Conservation (phyloP, 2,329 filamentous ascomycete species). For the Ophiocordyceps camponoti-floridani region DNA sequence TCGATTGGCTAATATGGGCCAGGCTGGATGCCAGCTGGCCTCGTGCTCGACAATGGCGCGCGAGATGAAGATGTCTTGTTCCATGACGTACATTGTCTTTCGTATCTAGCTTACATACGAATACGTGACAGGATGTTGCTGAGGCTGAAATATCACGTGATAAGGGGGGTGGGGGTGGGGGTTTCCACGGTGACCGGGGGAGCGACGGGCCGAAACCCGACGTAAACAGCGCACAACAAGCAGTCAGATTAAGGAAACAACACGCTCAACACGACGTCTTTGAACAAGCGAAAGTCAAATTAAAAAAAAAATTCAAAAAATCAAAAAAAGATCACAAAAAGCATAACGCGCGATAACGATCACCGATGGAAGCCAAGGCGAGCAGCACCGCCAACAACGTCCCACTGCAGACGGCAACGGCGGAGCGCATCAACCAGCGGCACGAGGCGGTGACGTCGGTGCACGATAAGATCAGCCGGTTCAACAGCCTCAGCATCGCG, state of each 20-base stretch:
- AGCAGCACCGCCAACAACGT: slow-evolving; percentile 14
- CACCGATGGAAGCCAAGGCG: neutral
- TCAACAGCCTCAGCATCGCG: slow-evolving; percentile 49
- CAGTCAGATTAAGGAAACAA: no score
- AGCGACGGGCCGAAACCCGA: neutral
- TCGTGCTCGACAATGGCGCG: slow-evolving; percentile 3
- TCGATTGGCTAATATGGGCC: no score
- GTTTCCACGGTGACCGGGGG: neutral
- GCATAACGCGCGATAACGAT: no score
- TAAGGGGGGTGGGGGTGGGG: no score
- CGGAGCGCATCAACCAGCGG: slow-evolving; percentile 42
- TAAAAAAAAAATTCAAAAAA: no score
- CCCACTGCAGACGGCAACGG: slow-evolving; percentile 42
- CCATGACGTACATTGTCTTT: no score
- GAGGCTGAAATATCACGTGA: no score
- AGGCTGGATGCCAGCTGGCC: neutral
- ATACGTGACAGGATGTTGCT: no score
- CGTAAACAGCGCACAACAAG: neutral
- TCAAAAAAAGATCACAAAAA: no score
- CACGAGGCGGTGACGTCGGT: slow-evolving; percentile 23
- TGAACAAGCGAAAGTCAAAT: no score
- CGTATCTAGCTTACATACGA: no score
- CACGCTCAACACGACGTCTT: no score
- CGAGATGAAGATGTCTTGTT: neutral
- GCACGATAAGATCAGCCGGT: slow-evolving; percentile 52